phyloP scores from a whole-genome alignment of 202 grass and related monocot genomes.

The Saccharum hybrid region DNA sequence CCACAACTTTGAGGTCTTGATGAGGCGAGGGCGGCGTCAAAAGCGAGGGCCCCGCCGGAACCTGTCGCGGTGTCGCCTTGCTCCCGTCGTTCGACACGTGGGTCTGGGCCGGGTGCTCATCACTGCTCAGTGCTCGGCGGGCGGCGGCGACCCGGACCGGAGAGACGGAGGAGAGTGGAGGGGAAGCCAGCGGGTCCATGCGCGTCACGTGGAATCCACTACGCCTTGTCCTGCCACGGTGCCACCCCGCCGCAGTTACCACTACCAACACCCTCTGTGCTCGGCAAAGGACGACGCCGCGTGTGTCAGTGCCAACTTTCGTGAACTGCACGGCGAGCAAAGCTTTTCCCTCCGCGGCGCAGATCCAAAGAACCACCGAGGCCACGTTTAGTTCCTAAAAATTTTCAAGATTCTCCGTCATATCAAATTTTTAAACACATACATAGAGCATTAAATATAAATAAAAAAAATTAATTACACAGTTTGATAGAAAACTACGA shows the following conservation, averaged over 20 bases:
- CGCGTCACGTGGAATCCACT: conserved; percentile 22
- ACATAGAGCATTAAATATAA: too few relatives aligned
- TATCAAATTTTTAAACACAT: too few relatives aligned
- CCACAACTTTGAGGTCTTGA: background rate
- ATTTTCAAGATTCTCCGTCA: too few relatives aligned
- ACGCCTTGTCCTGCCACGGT: background rate
- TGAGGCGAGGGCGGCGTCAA: background rate
- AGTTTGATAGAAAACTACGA: too few relatives aligned
- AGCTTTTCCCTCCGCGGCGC: too few relatives aligned
- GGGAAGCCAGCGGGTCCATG: background rate
- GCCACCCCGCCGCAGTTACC: too few relatives aligned
- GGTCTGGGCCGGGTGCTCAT: background rate
- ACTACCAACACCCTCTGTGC: background rate
- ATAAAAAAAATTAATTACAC: too few relatives aligned
- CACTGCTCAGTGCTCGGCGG: background rate
- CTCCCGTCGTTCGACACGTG: background rate
- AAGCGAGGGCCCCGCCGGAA: background rate
- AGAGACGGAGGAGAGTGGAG: background rate
- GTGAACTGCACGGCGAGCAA: background rate
- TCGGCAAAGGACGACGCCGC: background rate
- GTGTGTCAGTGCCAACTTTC: too few relatives aligned
- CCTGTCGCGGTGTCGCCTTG: background rate
- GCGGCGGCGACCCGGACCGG: background rate
- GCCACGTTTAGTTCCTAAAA: too few relatives aligned
- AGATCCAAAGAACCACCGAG: background rate